These are phyloP conservation scores for Ustanciosporium gigantosporum DNA, from an alignment of 1,284 basidiomycete species.

Conservation along the genomic window DNA sequence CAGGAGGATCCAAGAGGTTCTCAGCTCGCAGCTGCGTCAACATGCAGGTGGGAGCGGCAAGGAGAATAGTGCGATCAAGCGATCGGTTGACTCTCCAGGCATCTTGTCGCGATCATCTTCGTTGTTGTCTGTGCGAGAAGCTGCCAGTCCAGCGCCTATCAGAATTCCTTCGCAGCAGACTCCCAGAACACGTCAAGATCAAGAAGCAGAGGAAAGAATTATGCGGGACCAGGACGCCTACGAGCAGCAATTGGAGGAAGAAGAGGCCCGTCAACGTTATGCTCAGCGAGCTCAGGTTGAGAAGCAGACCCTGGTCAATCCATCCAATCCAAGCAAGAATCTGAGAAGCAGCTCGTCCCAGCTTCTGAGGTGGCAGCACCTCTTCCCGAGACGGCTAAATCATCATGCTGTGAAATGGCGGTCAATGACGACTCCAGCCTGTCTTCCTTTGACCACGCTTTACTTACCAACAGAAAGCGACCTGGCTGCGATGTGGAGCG, in stretches of 20 bases:
- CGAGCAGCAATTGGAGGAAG: conserved; percentile 49
- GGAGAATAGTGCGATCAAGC: conserved; percentile 12
- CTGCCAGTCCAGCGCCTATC: conserved; percentile 40
- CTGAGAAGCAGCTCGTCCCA: conserved; percentile 26
- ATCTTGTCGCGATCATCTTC: conserved; percentile 23
- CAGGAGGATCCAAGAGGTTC: conserved; percentile 43
- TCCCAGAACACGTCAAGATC: conserved; percentile 23
- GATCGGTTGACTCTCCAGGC: conserved; percentile 9
- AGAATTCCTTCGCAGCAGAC: conserved; percentile 38
- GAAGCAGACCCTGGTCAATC: conserved; percentile 58
- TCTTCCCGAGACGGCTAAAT: conserved; percentile 75
- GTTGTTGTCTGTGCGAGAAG: conserved; percentile 35
- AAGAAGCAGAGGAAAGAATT: conserved; percentile 37
- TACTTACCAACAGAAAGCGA: conserved; percentile 56
- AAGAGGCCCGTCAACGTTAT: conserved; percentile 44
- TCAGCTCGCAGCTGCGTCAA: conserved; percentile 36
- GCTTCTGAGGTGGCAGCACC: conserved; percentile 72
- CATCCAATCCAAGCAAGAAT: conserved; percentile 54
- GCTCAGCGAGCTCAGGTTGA: conserved; percentile 52
- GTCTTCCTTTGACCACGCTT: conserved; percentile 89
- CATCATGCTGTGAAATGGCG: conserved; percentile 93
- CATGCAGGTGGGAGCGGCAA: conserved; percentile 18
- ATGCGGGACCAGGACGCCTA: conserved; percentile 47
- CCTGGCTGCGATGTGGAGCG: conserved; percentile 52
- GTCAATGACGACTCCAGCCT: conserved; percentile 69